Evolutionary conservation across 2,329 filamentous ascomycete genomes (phyloP), one percentile per base, ranked within the genome.

Genomic region (Fusarium goolgardi): DNA sequence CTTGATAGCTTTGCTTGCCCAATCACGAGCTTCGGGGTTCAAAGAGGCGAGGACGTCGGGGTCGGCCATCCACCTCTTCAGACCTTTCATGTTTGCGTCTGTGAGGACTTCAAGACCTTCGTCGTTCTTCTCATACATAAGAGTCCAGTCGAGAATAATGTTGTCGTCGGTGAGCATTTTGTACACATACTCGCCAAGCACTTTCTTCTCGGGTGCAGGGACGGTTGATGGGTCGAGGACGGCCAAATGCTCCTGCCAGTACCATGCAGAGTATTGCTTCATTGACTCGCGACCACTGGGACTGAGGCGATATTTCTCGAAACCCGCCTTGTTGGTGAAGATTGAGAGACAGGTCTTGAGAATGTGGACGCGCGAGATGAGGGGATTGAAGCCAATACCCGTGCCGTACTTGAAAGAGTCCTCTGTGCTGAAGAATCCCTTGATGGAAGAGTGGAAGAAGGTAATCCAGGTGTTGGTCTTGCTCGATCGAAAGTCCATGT

Each of bases 201-300:
- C 68, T 2, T 70, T 70, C 61, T 80, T 81, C 43, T 80, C 74
- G 0, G 69, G 53, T 0, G 51, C 55, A 0, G 74, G 63, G 1
- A 80, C 68, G 0, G 62, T 62, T 0, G 61, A 46, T 2, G 75
- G 75, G 39, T 81, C 76, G 16, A 82, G 69, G 1, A 74, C 75
- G 0, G 75, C 75, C 15, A 81, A 55, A 63, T 82, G 80, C 35
- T 82, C 80, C 50, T 81, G 80, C 80, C 80, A 82, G 57, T 82
- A 82, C 80, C 80, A 81, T 0, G 80, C 80, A 1, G 80, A 79
- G 35, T 82, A 82, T 44, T 80, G 77, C 57, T 73, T 78, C 21
- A 79, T 76, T 0, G 78, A 72, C 9, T 76, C 67, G 3, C 71
- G 72, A 0, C 76, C 75, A 18, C 46, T 68, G 2, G 65, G 54